Base-by-base conservation (phyloP, 2,329 filamentous ascomycete genomes). In the Trichophyton simii region DNA sequence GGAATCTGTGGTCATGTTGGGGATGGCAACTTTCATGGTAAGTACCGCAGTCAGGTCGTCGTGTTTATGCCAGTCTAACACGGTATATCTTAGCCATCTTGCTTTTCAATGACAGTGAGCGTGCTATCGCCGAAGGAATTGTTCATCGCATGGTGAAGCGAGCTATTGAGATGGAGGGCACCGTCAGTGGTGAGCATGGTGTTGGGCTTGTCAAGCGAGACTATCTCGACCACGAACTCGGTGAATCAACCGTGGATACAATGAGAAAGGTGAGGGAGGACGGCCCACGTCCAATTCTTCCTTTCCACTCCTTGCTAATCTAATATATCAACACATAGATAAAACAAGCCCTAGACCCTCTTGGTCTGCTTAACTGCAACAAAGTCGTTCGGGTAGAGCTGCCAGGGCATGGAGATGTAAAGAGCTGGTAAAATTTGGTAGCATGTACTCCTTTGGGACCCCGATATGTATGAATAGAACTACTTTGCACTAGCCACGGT, bases 1-100 rank as follows among this genome's bases (percentile, higher is more conserved):
- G 82, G 80, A 46, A 87, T 89, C n/a, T 79, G 87, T 25, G 87
- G 87, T 0, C 87, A 89, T 69, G 86, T 88, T 1, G 87, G 87
- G 1, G 87, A 89, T 70, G 86, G 87, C 20, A 89, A 89, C 68
- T 89, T 89, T 67, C 87, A 89, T 68, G 78, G 83, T 79, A 75
- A 76, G 69, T 69, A 31, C 28, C 1, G 5, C 28, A 31, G 28
- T 31, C 28, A 31, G 6, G 28, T 31, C 28, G 28, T 31, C 28
- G 28, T 31, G 11, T 38, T 38, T 38, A 9, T 38, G 7, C 9
- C 11, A 18, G 31, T 36, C 61, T 63, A 58, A 66, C 58, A 34
- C 52, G 44, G 9, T 59, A 60, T 44, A n/a, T 57, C 28, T 38
- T 62, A 82, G 81, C 83, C 3, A 85, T 86, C 62, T 76, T 87